phyloP scores from a whole-genome alignment of 2,329 filamentous ascomycete genomes.

The Madurella fahalii region DNA sequence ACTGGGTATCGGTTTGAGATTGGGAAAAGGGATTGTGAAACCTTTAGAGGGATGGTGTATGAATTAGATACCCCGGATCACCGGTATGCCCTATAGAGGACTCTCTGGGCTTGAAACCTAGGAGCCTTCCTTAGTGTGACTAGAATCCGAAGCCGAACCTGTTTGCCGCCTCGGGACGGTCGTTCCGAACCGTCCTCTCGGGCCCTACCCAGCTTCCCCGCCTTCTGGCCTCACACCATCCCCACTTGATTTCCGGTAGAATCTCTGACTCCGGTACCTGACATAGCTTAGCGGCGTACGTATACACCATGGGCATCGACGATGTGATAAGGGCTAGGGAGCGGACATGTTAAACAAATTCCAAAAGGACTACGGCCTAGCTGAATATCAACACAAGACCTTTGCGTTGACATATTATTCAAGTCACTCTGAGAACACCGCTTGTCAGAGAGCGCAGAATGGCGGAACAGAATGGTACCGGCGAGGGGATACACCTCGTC shows the following conservation, averaged over 20 bases:
- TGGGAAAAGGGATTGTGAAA: not conserved
- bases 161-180: not conserved
- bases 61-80: not conserved
- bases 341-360: no score
- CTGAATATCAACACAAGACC: no score
- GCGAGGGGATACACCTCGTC: conserved; percentile 22
- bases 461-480: not conserved
- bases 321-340: no score
- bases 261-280: not conserved
- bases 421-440: no score
- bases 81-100: not conserved
- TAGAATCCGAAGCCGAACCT: not conserved
- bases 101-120: conserved; percentile 1
- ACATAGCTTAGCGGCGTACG: no score
- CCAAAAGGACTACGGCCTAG: no score
- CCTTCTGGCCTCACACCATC: not conserved
- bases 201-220: conserved; percentile 1
- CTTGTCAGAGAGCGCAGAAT: not conserved
- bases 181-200: not conserved
- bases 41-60: not conserved
- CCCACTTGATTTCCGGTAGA: not conserved
- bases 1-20: not conserved
- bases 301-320: no score
- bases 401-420: no score
- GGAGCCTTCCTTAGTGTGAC: not conserved